A percentile compares a stretch with the other conserved stretches of the same genome.
Conservation (phyloP, 2,329 filamentous ascomycete genomes). For the Diaporthe citrichinensis region DNA sequence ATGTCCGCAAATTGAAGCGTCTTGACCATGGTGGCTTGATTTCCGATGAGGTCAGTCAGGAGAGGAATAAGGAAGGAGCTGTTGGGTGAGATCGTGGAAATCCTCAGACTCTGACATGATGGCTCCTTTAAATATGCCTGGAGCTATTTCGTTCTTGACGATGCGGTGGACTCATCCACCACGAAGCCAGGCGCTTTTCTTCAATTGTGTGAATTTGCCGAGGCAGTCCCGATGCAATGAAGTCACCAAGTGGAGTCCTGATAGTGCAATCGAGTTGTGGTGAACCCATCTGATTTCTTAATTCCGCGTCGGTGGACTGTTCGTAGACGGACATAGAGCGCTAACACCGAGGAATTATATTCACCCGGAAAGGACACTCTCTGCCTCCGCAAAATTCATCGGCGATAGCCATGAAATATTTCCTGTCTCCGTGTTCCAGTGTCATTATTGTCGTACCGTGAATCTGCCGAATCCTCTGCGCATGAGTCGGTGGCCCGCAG, state of each 20-base stretch:
- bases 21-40: not conserved
- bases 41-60: too few relatives aligned
- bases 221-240: slow-evolving; percentile 1
- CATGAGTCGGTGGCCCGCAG: not conserved
- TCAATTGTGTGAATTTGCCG: slow-evolving; percentile 4
- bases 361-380: not conserved
- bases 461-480: not conserved
- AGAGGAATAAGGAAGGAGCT: too few relatives aligned
- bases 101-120: not conserved
- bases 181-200: not conserved
- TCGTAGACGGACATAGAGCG: slow-evolving; percentile 1
- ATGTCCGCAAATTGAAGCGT: slow-evolving; percentile 44
- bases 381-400: not conserved
- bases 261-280: not conserved
- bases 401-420: not conserved
- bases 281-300: not conserved
- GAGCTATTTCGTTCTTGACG: not conserved
- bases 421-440: not conserved
- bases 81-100: not conserved
- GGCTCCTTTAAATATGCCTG: not conserved
- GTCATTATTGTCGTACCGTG: not conserved
- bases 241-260: not conserved
- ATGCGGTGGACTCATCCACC: not conserved
- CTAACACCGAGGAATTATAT: slow-evolving; percentile 15
- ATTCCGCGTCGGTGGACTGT: not conserved